Conservation (phyloP, 2,329 filamentous ascomycete species). For the Apiospora kogelbergensis region DNA sequence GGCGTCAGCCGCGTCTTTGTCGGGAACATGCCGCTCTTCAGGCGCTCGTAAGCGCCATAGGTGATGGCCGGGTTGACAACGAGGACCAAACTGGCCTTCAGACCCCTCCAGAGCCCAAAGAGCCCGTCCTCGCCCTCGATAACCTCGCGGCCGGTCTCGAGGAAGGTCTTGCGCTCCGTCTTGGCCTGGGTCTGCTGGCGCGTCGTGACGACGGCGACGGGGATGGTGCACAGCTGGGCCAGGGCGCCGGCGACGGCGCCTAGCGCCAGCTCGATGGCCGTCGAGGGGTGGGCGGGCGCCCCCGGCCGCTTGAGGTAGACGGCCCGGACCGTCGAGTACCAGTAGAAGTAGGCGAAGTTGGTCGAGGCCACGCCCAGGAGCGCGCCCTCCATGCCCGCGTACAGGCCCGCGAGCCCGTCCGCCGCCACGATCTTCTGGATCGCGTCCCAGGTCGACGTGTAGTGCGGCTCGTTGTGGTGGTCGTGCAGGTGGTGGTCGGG, state of each 20-base stretch:
- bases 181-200: conserved; percentile 92
- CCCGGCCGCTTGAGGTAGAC: conserved; percentile 65
- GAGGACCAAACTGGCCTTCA: conserved; percentile 93
- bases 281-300: conserved; percentile 55
- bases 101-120: conserved; percentile 85
- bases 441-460: conserved; percentile 84
- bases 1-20: conserved; percentile 74
- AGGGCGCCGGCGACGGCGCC: conserved; percentile 87
- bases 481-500: conserved; percentile 19
- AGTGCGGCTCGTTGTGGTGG: conserved; percentile 63
- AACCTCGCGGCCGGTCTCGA: conserved; percentile 87
- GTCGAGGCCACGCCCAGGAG: conserved; percentile 92
- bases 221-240: conserved; percentile 94
- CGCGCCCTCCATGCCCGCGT: conserved; percentile 83
- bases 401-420: conserved; percentile 81
- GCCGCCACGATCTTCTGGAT: conserved; percentile 78
- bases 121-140: conserved; percentile 87
- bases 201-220: conserved; percentile 92
- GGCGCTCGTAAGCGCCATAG: conserved; percentile 91
- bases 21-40: conserved; percentile 76
- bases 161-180: conserved; percentile 77
- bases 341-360: conserved; percentile 99
- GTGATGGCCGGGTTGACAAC: conserved; percentile 97
- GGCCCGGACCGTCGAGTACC: conserved; percentile 86
- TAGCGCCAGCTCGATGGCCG: conserved; percentile 77